These are phyloP conservation scores for Amphichorda felina DNA, from an alignment of 2,329 filamentous ascomycete genomes.

Conservation along the genomic window DNA sequence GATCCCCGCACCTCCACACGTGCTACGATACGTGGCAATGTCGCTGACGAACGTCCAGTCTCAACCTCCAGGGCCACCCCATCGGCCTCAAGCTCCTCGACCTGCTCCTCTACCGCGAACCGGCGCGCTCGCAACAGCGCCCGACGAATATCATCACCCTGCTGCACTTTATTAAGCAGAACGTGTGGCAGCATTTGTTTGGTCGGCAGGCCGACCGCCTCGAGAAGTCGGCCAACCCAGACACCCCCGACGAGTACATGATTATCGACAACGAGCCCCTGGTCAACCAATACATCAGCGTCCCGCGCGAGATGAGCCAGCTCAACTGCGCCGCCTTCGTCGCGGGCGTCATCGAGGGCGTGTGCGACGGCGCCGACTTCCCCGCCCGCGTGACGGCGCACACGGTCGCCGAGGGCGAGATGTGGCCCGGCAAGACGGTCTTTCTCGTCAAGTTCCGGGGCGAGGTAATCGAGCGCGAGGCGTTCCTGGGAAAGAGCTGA, in stretches of 20 bases:
- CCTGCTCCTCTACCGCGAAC: constrained; percentile 78
- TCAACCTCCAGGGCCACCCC: constrained; percentile 86
- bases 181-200: constrained; percentile 87
- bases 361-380: constrained; percentile 88
- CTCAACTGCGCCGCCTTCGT: constrained; percentile 94
- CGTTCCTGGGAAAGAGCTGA: constrained; percentile 54
- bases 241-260: constrained; percentile 94
- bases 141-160: constrained; percentile 83
- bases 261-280: constrained; percentile 96
- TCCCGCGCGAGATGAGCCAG: constrained; percentile 91
- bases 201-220: constrained; percentile 81
- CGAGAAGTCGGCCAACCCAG: constrained; percentile 72
- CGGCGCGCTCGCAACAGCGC: constrained; percentile 57
- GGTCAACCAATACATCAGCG: constrained; percentile 86
- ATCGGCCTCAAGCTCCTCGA: constrained; percentile 92
- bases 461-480: constrained; percentile 88
- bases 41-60: constrained; percentile 32
- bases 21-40: no score
- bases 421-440: constrained; percentile 95
- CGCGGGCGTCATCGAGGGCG: constrained; percentile 87
- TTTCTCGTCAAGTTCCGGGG: constrained; percentile 87
- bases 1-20: constrained; percentile 8
- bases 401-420: constrained; percentile 58
- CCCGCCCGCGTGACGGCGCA: constrained; percentile 84
- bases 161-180: constrained; percentile 89